A percentile compares a stretch with the other conserved stretches of the same genome.
These are phyloP conservation scores for Trichoderma asperelloides DNA, from an alignment of 495 filamentous ascomycete species.

Conservation along the genomic window DNA sequence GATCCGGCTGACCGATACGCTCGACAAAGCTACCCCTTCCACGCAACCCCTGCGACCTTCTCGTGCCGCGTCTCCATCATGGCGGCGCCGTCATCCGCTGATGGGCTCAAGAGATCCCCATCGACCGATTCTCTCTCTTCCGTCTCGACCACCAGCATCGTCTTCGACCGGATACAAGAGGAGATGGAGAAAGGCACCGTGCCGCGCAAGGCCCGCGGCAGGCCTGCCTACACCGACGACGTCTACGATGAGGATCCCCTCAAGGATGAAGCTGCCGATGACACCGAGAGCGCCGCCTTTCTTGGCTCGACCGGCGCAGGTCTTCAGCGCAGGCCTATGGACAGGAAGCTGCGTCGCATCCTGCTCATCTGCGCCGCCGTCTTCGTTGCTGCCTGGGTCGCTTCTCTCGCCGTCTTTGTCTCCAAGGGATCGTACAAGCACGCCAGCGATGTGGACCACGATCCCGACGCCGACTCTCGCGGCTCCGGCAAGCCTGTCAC, in stretches of 20 bases:
- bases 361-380: constrained; percentile 60
- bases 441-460: constrained; percentile 50
- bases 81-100: background rate
- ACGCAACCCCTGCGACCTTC: background rate
- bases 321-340: constrained; percentile 35
- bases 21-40: background rate
- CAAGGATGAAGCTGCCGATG: constrained; percentile 28
- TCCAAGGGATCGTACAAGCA: constrained; percentile 55
- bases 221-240: constrained; percentile 25
- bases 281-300: constrained; percentile 37
- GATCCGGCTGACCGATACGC: background rate
- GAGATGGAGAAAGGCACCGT: constrained; percentile 22
- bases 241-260: constrained; percentile 42
- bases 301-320: constrained; percentile 22
- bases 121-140: constrained; percentile 56
- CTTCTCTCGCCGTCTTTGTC: constrained; percentile 70
- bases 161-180: constrained; percentile 63
- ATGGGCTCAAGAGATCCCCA: constrained; percentile 18
- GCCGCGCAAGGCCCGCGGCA: constrained; percentile 1
- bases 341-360: constrained; percentile 52
- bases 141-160: constrained; percentile 66
- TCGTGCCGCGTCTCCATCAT: background rate
- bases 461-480: constrained; percentile 56
- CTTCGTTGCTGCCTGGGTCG: constrained; percentile 67
- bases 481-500: constrained; percentile 72